A percentile compares a stretch with the other conserved stretches of the same genome.
Conservation (phyloP, 805 yeast species). For the Alloascoidea hylecoeti region DNA sequence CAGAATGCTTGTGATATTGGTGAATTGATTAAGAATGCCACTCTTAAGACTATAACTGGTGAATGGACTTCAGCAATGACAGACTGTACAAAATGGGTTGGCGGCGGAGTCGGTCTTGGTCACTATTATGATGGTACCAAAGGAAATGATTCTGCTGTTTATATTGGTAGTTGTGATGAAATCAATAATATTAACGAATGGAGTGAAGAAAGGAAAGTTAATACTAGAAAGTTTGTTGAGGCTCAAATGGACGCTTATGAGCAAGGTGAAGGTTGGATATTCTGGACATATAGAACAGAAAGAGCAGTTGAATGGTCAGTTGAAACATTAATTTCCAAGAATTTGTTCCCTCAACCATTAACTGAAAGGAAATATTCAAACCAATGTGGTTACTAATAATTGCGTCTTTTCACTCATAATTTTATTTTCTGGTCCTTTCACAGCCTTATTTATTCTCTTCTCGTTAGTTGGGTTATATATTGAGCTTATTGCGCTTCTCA, state of each 20-base stretch:
- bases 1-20: constrained; percentile 38
- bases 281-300: constrained; percentile 93
- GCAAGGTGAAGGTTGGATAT: constrained; percentile 72
- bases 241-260: constrained; percentile 85
- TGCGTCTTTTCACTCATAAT: too few species aligned
- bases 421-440: too few species aligned
- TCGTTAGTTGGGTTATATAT: too few species aligned
- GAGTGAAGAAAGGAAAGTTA: constrained; percentile 38
- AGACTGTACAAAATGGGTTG: constrained; percentile 81
- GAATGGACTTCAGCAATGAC: constrained; percentile 91
- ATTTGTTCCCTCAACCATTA: constrained; percentile 74
- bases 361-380: constrained; percentile 48
- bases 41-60: constrained; percentile 68
- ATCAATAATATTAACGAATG: constrained; percentile 35
- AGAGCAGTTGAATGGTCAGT: constrained; percentile 77
- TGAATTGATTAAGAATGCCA: constrained; percentile 26
- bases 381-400: constrained; percentile 39
- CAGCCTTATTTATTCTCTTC: too few species aligned
- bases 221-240: constrained; percentile 62
- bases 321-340: constrained; percentile 36
- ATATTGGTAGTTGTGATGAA: constrained; percentile 50
- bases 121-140: constrained; percentile 74
- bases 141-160: constrained; percentile 27
- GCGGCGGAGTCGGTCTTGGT: constrained; percentile 76
- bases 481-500: too few species aligned